These are phyloP conservation scores for Pelagomonas calceolata DNA, from an alignment of 108 stramenopile genomes.

Conservation along the genomic window DNA sequence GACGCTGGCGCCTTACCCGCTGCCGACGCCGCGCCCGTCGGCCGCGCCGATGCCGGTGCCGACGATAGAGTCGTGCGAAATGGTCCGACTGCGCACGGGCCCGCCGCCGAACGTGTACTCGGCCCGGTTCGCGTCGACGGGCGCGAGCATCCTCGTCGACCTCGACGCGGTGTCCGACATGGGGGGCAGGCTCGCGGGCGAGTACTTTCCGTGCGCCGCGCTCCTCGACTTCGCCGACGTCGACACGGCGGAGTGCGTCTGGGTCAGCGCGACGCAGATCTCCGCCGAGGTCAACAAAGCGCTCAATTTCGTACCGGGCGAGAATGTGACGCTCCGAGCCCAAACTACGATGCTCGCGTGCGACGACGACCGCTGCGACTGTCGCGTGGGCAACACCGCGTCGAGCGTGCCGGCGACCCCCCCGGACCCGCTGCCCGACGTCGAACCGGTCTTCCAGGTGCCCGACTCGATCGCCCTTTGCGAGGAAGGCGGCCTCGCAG, in stretches of 20 bases:
- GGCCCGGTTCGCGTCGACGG: not conserved
- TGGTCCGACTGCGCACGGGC: not conserved
- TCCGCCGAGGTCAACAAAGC: not conserved
- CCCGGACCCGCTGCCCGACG: not conserved
- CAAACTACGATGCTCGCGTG: not conserved
- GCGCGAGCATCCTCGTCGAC: not conserved
- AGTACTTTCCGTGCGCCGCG: not conserved
- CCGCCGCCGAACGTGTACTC: not conserved
- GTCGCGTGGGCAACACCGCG: not conserved
- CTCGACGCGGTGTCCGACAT: not conserved
- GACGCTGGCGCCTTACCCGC: too few relatives aligned
- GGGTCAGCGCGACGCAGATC: not conserved
- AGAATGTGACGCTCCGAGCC: not conserved
- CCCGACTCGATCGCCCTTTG: not conserved
- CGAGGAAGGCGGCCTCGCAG: not conserved
- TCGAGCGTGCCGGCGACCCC: not conserved
- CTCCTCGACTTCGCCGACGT: not conserved
- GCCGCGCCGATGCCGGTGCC: not conserved
- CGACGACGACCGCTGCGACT: not conserved
- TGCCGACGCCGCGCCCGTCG: too few relatives aligned
- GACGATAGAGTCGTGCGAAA: not conserved
- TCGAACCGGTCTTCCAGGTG: not conserved
- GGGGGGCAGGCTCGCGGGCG: not conserved
- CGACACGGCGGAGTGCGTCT: not conserved
- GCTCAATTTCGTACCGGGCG: not conserved